Evolutionary conservation across 805 yeast species (phyloP), one percentile per base, ranked within the genome.

Genomic region (Candida vartiovaarae): DNA sequence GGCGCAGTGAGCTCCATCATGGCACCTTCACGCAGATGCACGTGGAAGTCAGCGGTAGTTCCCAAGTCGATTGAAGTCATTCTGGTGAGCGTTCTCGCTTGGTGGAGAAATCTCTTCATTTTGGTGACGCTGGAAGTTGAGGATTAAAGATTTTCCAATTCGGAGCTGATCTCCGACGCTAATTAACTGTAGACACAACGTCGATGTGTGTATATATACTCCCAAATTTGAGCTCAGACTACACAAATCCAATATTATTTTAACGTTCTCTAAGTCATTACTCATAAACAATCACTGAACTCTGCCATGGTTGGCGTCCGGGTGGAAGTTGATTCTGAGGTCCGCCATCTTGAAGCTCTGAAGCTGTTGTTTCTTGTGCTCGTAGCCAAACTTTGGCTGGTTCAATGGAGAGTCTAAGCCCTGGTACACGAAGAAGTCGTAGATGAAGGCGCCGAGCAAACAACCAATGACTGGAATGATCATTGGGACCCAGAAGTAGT

Each of bases 1-100:
- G 99, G 99, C 0, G 96, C 76, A 34, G 90, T 86, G 32, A 87
- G 74, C 54, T 85, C 83, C 84, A 89, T 88, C 97, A 93, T 90
- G 6, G 74, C 71, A 2, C 95, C 97, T 47, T 91, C 96, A 58
- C 99, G 84, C 32, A 93, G 76, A 62, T 93, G 99, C 40, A 93
- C 98, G 59, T 93, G 99, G 76, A 88, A 80, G 64, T 93, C 99
- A 15, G 91, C 93, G 3, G 95, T 76, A 38, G 75, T 62, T 5
- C 93, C 93, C 33, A 85, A 64, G 47, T 79, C 61, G 29, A 58
- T 49, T 4, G 49, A 31, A 11, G 43, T 36, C 27, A 10, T 35
- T 8, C 15, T 26, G 37, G 23, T 26, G 31, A 26, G 30, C 24
- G 11, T 9, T 15, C 20, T 15, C 20, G 20, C 20, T 15, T 15